Conservation (phyloP, 139 green algal species). For the Zygnema circumcarinatum region DNA sequence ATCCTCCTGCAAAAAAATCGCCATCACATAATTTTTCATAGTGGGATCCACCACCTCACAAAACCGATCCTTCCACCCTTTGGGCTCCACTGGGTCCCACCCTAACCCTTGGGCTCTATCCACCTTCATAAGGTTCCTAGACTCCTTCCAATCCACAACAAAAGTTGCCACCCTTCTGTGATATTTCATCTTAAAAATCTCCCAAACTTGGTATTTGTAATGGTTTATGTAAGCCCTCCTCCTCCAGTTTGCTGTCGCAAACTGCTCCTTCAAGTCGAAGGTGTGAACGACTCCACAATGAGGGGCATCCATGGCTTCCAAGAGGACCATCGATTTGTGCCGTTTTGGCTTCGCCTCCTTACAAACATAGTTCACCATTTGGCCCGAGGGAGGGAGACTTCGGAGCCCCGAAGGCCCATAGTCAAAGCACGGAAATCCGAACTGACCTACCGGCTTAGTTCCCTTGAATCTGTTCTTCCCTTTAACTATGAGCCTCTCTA, state of each 20-base stretch:
- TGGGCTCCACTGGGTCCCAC: slow-evolving; percentile 17
- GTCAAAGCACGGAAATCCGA: slow-evolving; percentile 19
- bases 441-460: background rate
- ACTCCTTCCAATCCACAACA: slow-evolving; percentile 19
- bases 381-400: background rate
- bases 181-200: slow-evolving; percentile 18
- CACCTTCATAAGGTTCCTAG: background rate
- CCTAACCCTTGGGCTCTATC: slow-evolving; percentile 2
- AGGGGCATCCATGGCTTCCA: background rate
- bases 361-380: slow-evolving; percentile 34
- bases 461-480: background rate
- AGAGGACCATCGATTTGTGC: slow-evolving; percentile 35
- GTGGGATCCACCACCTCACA: slow-evolving; percentile 27
- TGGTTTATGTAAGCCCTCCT: slow-evolving; percentile 29
- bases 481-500: background rate
- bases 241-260: background rate
- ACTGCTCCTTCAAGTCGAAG: slow-evolving; percentile 13
- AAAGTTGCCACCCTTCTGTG: slow-evolving; percentile 28
- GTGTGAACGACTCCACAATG: background rate
- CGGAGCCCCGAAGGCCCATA: slow-evolving; percentile 31
- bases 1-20: background rate
- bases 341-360: background rate
- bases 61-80: slow-evolving; percentile 28
- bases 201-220: slow-evolving; percentile 51
- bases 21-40: slow-evolving; percentile 13